Percentiles rank a stretch among this genome's conserved stretches.
phyloP scores from a whole-genome alignment of 805 yeast species.

The Lipomyces yamanashiensis region DNA sequence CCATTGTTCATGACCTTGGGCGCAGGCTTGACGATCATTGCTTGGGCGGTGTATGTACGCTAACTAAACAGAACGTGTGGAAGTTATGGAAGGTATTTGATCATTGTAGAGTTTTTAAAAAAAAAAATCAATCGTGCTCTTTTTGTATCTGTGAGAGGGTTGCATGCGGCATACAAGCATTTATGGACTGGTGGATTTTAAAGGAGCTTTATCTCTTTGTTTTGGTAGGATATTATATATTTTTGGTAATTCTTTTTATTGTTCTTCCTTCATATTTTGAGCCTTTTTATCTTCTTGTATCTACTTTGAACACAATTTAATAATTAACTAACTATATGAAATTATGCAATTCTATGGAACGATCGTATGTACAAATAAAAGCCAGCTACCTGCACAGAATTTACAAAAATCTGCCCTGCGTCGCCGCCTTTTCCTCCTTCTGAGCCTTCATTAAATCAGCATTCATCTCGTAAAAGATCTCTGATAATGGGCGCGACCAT shows the following conservation, averaged over 20 bases:
- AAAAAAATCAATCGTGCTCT: not conserved
- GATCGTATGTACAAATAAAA: too few relatives aligned
- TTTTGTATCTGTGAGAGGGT: too few relatives aligned
- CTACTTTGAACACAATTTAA: not conserved
- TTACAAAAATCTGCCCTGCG: not conserved
- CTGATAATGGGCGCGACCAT: conserved; percentile 16
- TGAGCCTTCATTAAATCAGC: conserved; percentile 3
- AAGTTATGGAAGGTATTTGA: too few relatives aligned
- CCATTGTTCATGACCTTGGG: conserved; percentile 16
- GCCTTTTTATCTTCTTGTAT: not conserved
- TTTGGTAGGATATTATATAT: not conserved
- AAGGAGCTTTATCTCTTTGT: not conserved
- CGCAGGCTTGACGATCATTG: conserved; percentile 5
- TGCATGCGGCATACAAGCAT: too few relatives aligned
- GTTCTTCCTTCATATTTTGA: conserved; percentile 1
- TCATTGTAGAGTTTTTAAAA: too few relatives aligned
- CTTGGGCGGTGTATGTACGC: conserved; percentile 31
- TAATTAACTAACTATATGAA: not conserved
- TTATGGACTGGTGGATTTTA: too few relatives aligned
- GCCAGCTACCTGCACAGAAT: not conserved
- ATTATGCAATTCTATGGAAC: too few relatives aligned
- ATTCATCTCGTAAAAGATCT: conserved; percentile 5
- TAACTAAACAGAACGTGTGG: not conserved
- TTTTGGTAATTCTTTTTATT: not conserved
- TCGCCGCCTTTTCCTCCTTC: not conserved